These are phyloP conservation scores for Fraxinus excelsior DNA, from an alignment of 257 asterid genomes.

Conservation along the genomic window DNA sequence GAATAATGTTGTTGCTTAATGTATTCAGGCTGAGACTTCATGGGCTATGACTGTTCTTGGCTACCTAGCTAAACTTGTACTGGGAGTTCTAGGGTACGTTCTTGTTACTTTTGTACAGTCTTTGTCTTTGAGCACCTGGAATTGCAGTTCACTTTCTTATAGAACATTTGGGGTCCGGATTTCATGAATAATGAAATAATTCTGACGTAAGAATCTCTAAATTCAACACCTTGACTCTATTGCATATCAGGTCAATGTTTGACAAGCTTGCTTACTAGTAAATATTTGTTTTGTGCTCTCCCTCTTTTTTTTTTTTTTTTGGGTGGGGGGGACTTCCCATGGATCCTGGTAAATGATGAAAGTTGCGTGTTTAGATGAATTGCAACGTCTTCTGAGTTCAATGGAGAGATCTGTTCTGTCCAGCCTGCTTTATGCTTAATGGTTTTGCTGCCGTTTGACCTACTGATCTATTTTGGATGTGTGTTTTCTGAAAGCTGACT, in stretches of 20 bases:
- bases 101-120: conserved; percentile 1
- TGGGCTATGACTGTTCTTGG: conserved; percentile 99
- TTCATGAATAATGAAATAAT: neutral
- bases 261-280: neutral
- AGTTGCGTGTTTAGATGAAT: neutral
- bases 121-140: neutral
- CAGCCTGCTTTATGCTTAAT: neutral
- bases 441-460: conserved; percentile 9
- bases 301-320: too few relatives aligned
- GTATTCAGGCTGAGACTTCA: conserved; percentile 86
- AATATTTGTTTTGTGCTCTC: neutral
- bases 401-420: neutral
- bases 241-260: neutral
- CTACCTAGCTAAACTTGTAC: conserved; percentile 82
- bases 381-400: neutral
- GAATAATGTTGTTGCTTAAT: conserved; percentile 16
- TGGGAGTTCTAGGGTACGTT: conserved; percentile 88
- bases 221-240: neutral
- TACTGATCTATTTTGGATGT: neutral
- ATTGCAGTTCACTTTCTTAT: neutral
- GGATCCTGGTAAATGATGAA: neutral
- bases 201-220: neutral
- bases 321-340: neutral
- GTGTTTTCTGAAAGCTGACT: neutral
- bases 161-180: neutral